Percentiles rank a stretch among this genome's conserved stretches.
Evolutionary conservation across 306 rosid species (phyloP).

Genomic region (Castanea mollissima): DNA sequence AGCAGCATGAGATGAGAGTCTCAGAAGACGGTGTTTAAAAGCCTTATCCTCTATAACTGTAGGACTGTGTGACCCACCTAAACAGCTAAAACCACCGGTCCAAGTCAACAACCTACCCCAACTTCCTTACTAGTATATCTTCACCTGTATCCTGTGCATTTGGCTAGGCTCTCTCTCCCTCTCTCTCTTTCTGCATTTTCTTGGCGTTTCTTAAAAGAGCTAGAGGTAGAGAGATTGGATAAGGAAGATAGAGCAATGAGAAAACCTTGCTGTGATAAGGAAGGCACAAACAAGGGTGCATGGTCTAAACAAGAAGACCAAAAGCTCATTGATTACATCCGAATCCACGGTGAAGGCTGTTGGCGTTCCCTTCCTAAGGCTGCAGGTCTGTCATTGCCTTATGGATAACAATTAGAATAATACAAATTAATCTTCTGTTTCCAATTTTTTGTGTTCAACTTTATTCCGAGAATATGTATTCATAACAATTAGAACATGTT

Average conservation of each 20-base stretch:
- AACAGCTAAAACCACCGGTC: conserved; percentile 62
- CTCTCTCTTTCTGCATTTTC: not conserved
- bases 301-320: conserved; percentile 79
- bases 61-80: conserved; percentile 26
- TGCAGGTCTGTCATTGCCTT: conserved; percentile 43
- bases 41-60: not conserved
- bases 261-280: conserved; percentile 64
- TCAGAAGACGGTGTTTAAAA: not conserved
- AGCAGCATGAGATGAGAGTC: conserved; percentile 9
- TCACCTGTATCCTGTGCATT: conserved; percentile 16
- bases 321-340: conserved; percentile 59
- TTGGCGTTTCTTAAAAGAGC: not conserved
- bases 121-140: conserved; percentile 21
- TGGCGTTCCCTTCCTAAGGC: conserved; percentile 74
- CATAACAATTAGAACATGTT: too few relatives aligned
- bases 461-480: too few relatives aligned
- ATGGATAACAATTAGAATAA: too few relatives aligned
- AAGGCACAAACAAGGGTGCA: conserved; percentile 64
- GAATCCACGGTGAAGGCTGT: conserved; percentile 62
- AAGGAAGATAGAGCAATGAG: conserved; percentile 30
- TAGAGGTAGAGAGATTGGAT: not conserved
- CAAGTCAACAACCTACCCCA: conserved; percentile 41
- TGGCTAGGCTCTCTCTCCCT: not conserved
- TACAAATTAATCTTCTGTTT: too few relatives aligned
- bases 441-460: too few relatives aligned